Base-by-base conservation (phyloP, 257 asterid species). In the Nicotiana noctiflora region DNA sequence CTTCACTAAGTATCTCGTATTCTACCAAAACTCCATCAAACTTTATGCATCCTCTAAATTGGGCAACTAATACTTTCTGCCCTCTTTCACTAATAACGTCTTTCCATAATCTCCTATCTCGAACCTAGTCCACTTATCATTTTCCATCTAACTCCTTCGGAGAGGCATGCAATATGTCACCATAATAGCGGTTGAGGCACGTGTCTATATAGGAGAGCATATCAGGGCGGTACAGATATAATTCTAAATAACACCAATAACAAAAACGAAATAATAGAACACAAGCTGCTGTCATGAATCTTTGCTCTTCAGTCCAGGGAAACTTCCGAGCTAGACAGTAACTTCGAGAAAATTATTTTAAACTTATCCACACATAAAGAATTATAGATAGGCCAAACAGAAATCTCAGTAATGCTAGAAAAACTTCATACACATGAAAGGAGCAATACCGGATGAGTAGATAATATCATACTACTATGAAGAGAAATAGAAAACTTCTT, bases 101-200 rank as follows among this genome's bases (percentile, higher is more conserved):
- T 49, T 70, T 70, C 79, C 79, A 14, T 74, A 74, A 74, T 32
- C 25, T 74, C 79, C 61, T 23, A 49, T 49, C 21, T 19, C 34
- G 49, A 74, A 74, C 79, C 44, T 23, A 74, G 60, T 23, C 79
- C 61, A 25, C 79, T 49, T 13, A 74, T 74, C 52, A 74, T 23
- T 74, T 49, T 49, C 17, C 23, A 61, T 49, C 31, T 5, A 72
- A 72, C 5, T 5, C 59, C 59, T 72, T 72, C 37, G 23, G 77
- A 40, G 19, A 44, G 77, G 57, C 59, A 21, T 72, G 77, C 37
- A 32, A 44, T 44, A 40, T 68, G 56, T 68, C 40, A 25, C 31
- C 32, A 19, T 68, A 68, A 67, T 67, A 14, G 18, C 11, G 8
- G 49, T 40, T 40, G 31, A n/a, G 19, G 31, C 49, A n/a, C 3